These are phyloP conservation scores for Begonia fuchsioides DNA, from an alignment of 306 rosid species.

Conservation along the genomic window DNA sequence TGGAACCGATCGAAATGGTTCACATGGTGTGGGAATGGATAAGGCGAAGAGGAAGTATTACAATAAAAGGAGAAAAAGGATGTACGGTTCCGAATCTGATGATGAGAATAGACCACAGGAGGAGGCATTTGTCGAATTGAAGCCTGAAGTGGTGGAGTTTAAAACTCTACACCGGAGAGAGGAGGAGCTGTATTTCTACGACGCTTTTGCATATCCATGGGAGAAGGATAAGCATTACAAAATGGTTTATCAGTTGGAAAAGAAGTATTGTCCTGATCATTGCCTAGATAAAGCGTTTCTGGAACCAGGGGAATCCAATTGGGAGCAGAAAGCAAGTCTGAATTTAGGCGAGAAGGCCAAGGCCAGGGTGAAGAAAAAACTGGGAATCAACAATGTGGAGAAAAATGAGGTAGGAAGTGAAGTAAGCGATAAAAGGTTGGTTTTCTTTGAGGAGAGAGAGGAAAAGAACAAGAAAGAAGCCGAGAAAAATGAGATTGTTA, in stretches of 20 bases:
- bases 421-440: conserved; percentile 24
- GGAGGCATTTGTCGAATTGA: conserved; percentile 51
- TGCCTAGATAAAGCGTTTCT: conserved; percentile 79
- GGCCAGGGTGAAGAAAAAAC: conserved; percentile 19
- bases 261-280: conserved; percentile 71
- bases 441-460: conserved; percentile 49
- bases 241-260: conserved; percentile 92
- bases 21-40: conserved; percentile 30
- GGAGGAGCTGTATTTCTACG: conserved; percentile 71
- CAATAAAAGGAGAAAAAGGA: conserved; percentile 58
- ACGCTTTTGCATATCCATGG: conserved; percentile 72
- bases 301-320: conserved; percentile 52
- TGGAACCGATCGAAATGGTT: conserved; percentile 11
- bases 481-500: conserved; percentile 19
- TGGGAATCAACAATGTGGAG: conserved; percentile 11
- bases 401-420: conserved; percentile 13
- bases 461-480: conserved; percentile 8
- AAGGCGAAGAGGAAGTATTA: conserved; percentile 74
- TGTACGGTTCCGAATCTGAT: conserved; percentile 79
- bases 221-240: conserved; percentile 85
- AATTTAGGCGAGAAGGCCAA: conserved; percentile 13
- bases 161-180: conserved; percentile 57
- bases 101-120: conserved; percentile 26
- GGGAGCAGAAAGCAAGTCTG: neutral
- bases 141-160: conserved; percentile 71